Base-by-base conservation (phyloP, 1,139 yeast genomes). In the Yamadazyma aaseri region DNA sequence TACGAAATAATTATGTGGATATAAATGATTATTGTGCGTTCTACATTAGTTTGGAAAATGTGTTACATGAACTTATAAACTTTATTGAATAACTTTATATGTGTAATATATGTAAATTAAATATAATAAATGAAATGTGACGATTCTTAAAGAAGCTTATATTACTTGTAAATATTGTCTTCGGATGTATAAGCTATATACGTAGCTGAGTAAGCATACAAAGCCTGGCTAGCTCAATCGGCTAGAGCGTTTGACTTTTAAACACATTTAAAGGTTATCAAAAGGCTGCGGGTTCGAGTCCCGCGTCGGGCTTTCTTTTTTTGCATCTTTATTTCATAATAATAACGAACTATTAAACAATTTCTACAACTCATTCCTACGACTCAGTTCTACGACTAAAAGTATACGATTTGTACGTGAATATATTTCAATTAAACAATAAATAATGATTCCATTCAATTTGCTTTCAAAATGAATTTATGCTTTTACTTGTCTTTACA, bases 21-120 rank as follows among this genome's bases (percentile, higher is more conserved):
- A 58, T 67, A 29, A 67, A 66, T 41, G 74, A 69, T 41, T 69
- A 68, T 37, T 69, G 75, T 56, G 65, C 72, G 1, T 67, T 69
- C 42, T 69, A 67, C 41, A 52, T 65, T 26, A 60, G 69, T 20
- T 59, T 68, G 47, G 75, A 69, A 40, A 63, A 64, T 40, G 56
- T 68, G 12, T 47, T 69, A 17, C 65, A 58, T 38, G 72, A 65
- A 40, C 51, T 68, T 21, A 61, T 68, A 61, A 62, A 63, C 30
- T 67, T 58, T 39, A 56, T 66, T 7, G 45, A 43, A n/a, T 30
- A 20, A 17, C 5, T 6, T 7, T 12, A 20, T 32, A n/a, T 13
- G 10, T 26, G 32, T 27, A 27, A 18, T 20, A 26, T 26, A 29
- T 22, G 32, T 29, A 29, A 10, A 21, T 6, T 29, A 29, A 22